Evolutionary conservation across 192 early-diverging fungal species (phyloP).

Genomic region (Coemansia reversa): DNA sequence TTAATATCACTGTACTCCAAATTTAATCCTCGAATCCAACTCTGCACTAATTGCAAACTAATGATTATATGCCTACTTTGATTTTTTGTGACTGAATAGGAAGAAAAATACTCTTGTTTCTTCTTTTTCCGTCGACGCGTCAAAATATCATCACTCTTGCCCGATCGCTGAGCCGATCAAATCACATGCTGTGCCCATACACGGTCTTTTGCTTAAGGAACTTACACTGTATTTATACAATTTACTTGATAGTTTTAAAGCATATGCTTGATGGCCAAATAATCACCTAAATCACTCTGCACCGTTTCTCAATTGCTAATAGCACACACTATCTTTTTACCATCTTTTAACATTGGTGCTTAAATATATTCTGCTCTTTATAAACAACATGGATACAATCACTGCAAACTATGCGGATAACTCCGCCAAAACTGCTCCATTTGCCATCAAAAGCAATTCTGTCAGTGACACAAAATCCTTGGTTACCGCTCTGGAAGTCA

Average conservation of each 20-base stretch:
- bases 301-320: not conserved
- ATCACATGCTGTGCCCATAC: not conserved
- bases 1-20: not conserved
- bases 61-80: not conserved
- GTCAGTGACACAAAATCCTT: constrained; percentile 9
- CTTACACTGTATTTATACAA: not conserved
- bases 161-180: not conserved
- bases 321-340: not conserved
- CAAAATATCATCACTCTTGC: not conserved
- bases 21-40: not conserved
- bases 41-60: not conserved
- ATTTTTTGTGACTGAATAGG: not conserved
- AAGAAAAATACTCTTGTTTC: not conserved
- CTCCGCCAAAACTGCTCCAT: constrained; percentile 2
- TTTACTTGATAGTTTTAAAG: not conserved
- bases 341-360: not conserved
- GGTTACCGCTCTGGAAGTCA: constrained; percentile 17
- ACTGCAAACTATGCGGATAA: constrained; percentile 16
- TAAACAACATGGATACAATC: constrained; percentile 7
- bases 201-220: not conserved
- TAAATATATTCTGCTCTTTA: not conserved
- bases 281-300: too few relatives aligned
- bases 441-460: constrained; percentile 9
- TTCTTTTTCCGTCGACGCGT: not conserved
- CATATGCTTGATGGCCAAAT: too few relatives aligned